These are phyloP conservation scores for Neolentinus lepideus DNA, from an alignment of 1,284 basidiomycete species.

Conservation along the genomic window DNA sequence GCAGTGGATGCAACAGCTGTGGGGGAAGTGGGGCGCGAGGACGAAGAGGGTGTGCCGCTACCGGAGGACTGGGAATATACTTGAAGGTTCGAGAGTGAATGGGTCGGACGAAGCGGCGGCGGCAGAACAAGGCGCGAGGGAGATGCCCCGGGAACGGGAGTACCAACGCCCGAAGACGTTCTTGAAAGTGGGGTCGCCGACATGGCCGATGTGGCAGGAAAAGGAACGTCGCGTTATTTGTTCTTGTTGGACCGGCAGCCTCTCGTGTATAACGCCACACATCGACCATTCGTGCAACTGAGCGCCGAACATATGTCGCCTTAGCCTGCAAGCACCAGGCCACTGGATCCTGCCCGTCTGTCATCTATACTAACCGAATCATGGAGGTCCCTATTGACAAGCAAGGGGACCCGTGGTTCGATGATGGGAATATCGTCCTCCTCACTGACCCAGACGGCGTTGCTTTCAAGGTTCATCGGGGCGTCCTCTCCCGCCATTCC, in stretches of 20 bases:
- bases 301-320: too few species aligned
- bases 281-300: too few species aligned
- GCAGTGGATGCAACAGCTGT: slow-evolving; percentile 15
- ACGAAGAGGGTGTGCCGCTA: slow-evolving; percentile 16
- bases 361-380: neutral
- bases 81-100: slow-evolving; percentile 23
- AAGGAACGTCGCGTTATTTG: too few species aligned
- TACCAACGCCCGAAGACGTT: slow-evolving; percentile 23
- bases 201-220: slow-evolving; percentile 8
- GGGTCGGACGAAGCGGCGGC: slow-evolving; percentile 22
- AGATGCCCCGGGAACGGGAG: slow-evolving; percentile 20
- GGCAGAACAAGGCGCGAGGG: slow-evolving; percentile 16
- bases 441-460: slow-evolving; percentile 31
- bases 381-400: neutral
- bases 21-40: slow-evolving; percentile 14
- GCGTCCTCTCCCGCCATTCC: slow-evolving; percentile 51
- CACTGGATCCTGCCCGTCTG: neutral
- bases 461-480: slow-evolving; percentile 50
- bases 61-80: slow-evolving; percentile 12
- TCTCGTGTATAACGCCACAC: too few species aligned
- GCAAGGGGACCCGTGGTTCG: slow-evolving; percentile 44
- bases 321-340: too few species aligned
- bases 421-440: slow-evolving; percentile 51
- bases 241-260: too few species aligned
- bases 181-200: slow-evolving; percentile 19